Evolutionary conservation across 2,329 filamentous ascomycete species (phyloP).

Genomic region (Alternaria solani): DNA sequence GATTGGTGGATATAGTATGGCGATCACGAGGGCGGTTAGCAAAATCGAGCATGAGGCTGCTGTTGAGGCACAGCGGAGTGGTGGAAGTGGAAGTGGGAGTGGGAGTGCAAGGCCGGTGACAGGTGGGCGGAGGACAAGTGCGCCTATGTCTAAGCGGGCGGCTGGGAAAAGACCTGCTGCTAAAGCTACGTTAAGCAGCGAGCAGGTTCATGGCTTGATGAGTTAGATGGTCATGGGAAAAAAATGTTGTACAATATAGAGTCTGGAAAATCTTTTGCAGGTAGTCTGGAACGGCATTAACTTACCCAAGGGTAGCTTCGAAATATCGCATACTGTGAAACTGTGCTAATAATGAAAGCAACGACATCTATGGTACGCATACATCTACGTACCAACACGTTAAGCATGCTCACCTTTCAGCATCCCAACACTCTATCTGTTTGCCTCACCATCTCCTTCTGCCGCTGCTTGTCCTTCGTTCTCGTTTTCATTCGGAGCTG

Average conservation of each 20-base stretch:
- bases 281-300: background rate
- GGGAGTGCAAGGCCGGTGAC: background rate
- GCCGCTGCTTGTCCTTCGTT: background rate
- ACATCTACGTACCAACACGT: background rate
- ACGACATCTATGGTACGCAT: background rate
- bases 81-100: background rate
- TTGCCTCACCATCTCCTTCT: background rate
- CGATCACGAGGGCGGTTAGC: conserved; percentile 46
- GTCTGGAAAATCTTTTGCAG: too few relatives aligned
- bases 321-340: background rate
- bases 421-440: background rate
- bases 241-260: background rate
- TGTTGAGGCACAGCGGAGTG: conserved; percentile 36
- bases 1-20: conserved; percentile 51
- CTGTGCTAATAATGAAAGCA: background rate
- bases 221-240: conserved; percentile 8
- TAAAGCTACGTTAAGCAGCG: conserved; percentile 34
- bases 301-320: background rate
- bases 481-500: background rate
- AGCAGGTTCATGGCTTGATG: conserved; percentile 40
- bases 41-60: conserved; percentile 49
- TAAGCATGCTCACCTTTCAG: background rate
- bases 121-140: conserved; percentile 9
- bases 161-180: conserved; percentile 26
- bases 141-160: conserved; percentile 13